Evolutionary conservation across 768 basidiomycete species (phyloP).

Genomic region (Solioccasus polychromus): DNA sequence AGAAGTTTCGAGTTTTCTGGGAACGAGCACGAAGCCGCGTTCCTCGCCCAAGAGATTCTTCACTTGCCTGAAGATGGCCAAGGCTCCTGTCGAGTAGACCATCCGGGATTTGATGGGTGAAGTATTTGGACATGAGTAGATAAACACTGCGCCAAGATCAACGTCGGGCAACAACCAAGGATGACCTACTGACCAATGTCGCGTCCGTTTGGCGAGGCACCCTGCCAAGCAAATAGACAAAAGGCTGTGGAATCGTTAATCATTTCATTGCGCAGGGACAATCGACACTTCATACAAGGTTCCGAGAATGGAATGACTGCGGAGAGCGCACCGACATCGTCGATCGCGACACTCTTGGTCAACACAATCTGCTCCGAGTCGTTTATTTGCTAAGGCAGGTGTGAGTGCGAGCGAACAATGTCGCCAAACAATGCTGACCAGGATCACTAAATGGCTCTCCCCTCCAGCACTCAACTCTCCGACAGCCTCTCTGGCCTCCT

Average conservation of each 20-base stretch:
- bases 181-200: constrained; percentile 52
- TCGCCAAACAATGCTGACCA: constrained; percentile 45
- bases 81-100: constrained; percentile 78
- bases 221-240: constrained; percentile 67
- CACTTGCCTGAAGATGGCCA: constrained; percentile 53
- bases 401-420: background rate
- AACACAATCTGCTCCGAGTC: constrained; percentile 56
- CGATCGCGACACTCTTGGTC: constrained; percentile 40
- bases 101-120: constrained; percentile 86
- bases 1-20: constrained; percentile 79
- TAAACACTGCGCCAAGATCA: constrained; percentile 58
- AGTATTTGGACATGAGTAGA: constrained; percentile 84
- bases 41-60: constrained; percentile 48
- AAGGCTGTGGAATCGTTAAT: constrained; percentile 38
- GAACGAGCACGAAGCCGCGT: constrained; percentile 39
- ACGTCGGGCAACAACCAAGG: background rate
- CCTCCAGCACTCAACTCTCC: constrained; percentile 49
- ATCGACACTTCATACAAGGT: constrained; percentile 44
- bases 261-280: background rate
- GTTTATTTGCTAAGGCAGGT: constrained; percentile 59
- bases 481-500: constrained; percentile 64
- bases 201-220: constrained; percentile 42
- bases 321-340: constrained; percentile 43
- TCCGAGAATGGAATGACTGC: constrained; percentile 52
- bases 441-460: constrained; percentile 53